Base-by-base conservation (phyloP, 2,329 filamentous ascomycete genomes). In the Penicillium aurantiogriseum region DNA sequence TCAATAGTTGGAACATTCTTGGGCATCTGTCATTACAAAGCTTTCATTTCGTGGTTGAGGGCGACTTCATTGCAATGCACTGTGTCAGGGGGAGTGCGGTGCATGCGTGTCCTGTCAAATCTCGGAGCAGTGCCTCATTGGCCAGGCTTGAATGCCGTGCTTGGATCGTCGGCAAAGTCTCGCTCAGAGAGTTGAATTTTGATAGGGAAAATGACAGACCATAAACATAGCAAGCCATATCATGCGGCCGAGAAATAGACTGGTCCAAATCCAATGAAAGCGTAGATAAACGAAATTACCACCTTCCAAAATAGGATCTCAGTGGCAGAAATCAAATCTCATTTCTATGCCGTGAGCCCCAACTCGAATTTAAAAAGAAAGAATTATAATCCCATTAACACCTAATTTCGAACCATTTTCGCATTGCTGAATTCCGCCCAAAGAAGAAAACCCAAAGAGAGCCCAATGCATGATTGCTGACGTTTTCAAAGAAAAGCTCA, bases 371-470 rank as follows among this genome's bases (percentile, higher is more conserved):
- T 72, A 71, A 33, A 19, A 80, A 69, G 33, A 81, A 67, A 4
- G 71, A 69, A 56, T 89, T 83, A 56, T 91, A 78, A 70, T 88
- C 88, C 6, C 73, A 64, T 70, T 90, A 87, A 63, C 86, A 21
- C 50, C 51, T 39, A 19, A 13, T 23, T 23, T 35, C 43, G 33
- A 56, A 43, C 43, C 54, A 53, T 59, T 59, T 54, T 63, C 44
- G 56, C 45, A 53, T 53, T 42, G 21, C 48, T 43, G 31, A 43
- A 55, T 44, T 56, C 54, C 54, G 33, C 47, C 27, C 59, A 43
- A 45, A 39, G 47, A 54, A 45, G 8, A 46, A 23, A n/a, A 13
- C 1, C 7, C 19, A 29, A 46, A 5, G n/a, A 51, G 47, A 54
- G 31, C 36, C 6, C 39, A 21, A 55, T 8, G 33, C 33, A 19